phyloP scores from a whole-genome alignment of 148 eudicot genomes.

The Agrostemma githago region DNA sequence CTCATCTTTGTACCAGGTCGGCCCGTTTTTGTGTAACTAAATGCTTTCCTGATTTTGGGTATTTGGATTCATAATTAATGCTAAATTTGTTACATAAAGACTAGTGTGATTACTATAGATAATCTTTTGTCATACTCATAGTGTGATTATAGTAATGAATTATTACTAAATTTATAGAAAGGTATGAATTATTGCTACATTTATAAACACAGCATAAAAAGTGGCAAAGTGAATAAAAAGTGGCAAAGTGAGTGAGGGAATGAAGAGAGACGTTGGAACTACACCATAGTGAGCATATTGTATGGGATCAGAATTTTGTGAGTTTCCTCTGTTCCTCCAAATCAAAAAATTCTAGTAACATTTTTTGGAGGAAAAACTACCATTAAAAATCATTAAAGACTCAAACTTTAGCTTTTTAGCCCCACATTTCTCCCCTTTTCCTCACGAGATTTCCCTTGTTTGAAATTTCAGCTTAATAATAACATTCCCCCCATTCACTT shows the following conservation, averaged over 20 bases:
- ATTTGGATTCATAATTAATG: too few species aligned
- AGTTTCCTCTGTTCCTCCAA: slow-evolving; percentile 11
- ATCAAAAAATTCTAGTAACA: slow-evolving; percentile 22
- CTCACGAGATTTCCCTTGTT: slow-evolving; percentile 9
- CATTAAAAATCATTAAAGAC: too few species aligned
- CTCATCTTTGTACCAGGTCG: too few species aligned
- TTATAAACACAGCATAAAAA: too few species aligned
- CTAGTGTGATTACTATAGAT: too few species aligned
- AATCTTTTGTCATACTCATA: too few species aligned
- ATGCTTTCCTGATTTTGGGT: too few species aligned
- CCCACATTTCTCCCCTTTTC: slow-evolving; percentile 22
- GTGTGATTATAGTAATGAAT: too few species aligned
- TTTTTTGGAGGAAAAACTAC: background rate
- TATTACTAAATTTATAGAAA: too few species aligned
- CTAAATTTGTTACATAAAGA: too few species aligned
- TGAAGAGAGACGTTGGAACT: slow-evolving; percentile 29
- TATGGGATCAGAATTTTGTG: background rate
- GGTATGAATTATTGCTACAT: too few species aligned
- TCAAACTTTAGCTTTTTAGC: slow-evolving; percentile 9
- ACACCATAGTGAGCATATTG: slow-evolving; percentile 1
- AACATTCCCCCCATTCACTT: background rate
- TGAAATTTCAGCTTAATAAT: background rate
- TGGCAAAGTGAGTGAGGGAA: slow-evolving; percentile 12
- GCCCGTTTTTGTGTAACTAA: too few species aligned
- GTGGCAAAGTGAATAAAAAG: slow-evolving; percentile 15